phyloP scores from a whole-genome alignment of 805 yeast genomes.

The Schwanniomyces pseudopolymorphus region DNA sequence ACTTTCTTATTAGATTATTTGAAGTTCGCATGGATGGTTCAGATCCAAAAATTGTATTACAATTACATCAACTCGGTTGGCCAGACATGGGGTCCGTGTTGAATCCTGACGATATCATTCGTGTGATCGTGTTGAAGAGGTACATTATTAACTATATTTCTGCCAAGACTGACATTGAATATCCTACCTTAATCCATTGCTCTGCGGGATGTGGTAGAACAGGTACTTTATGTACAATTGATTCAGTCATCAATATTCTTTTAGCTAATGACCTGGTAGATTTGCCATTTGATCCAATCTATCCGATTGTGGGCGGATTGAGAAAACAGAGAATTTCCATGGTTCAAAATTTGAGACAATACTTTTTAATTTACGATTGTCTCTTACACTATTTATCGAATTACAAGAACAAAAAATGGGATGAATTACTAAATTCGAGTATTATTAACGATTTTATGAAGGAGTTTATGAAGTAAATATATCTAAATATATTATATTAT shows the following conservation, averaged over 20 bases:
- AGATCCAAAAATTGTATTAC: slow-evolving; percentile 51
- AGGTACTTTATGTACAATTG: slow-evolving; percentile 60
- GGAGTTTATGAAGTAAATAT: not conserved
- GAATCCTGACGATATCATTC: slow-evolving; percentile 56
- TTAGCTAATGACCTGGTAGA: slow-evolving; percentile 9
- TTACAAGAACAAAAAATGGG: slow-evolving; percentile 6
- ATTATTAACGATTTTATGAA: slow-evolving; percentile 1
- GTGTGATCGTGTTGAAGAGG: slow-evolving; percentile 35
- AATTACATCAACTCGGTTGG: slow-evolving; percentile 81
- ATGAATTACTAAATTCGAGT: slow-evolving; percentile 6
- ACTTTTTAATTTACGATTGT: slow-evolving; percentile 48
- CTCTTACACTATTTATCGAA: slow-evolving; percentile 19
- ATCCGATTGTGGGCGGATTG: slow-evolving; percentile 45
- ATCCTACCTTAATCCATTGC: slow-evolving; percentile 80
- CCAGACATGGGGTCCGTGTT: slow-evolving; percentile 72
- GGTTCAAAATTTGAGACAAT: slow-evolving; percentile 60
- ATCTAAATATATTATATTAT: no score
- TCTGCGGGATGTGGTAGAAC: slow-evolving; percentile 98
- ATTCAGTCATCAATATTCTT: slow-evolving; percentile 27
- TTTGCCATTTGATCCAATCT: slow-evolving; percentile 41
- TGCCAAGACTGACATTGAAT: slow-evolving; percentile 2
- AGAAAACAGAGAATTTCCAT: slow-evolving; percentile 55
- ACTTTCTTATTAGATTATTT: slow-evolving; percentile 43
- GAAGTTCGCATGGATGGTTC: slow-evolving; percentile 32
- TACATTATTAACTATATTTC: slow-evolving; percentile 9